Conservation (phyloP, 768 basidiomycete species). For the Polyporus arcularius region DNA sequence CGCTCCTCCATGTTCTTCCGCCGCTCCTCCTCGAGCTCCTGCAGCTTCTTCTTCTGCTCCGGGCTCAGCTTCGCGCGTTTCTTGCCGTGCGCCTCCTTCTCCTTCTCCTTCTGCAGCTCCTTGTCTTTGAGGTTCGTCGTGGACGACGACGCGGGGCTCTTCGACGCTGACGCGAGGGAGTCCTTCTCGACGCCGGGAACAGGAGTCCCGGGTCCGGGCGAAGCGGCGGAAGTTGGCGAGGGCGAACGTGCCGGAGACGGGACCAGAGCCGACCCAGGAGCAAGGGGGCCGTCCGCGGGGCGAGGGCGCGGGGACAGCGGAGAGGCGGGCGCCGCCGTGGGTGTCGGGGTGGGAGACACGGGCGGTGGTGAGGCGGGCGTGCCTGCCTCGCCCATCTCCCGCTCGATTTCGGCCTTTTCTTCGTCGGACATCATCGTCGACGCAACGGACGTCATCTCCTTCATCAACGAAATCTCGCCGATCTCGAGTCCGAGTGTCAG, state of each 20-base stretch:
- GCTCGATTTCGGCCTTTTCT: constrained; percentile 86
- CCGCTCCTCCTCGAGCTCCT: constrained; percentile 80
- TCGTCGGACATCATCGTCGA: constrained; percentile 91
- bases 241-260: constrained; percentile 4
- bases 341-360: not conserved
- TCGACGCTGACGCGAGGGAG: constrained; percentile 6
- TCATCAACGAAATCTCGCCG: constrained; percentile 95
- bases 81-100: constrained; percentile 35
- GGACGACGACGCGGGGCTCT: constrained; percentile 27
- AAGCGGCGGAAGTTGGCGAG: constrained; percentile 2
- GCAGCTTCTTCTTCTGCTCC: constrained; percentile 84
- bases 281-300: constrained; percentile 1
- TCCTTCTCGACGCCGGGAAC: not conserved
- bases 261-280: not conserved
- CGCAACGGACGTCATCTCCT: constrained; percentile 85
- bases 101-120: constrained; percentile 33
- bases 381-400: constrained; percentile 54
- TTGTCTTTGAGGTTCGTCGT: constrained; percentile 26
- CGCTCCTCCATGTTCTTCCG: constrained; percentile 79
- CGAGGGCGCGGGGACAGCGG: constrained; percentile 1
- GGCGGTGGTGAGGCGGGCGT: constrained; percentile 11
- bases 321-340: not conserved
- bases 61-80: constrained; percentile 60
- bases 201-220: constrained; percentile 4
- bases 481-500: constrained; percentile 57